These are phyloP conservation scores for Fusarium oxysporum DNA, from an alignment of 2,329 filamentous ascomycete genomes.

Conservation along the genomic window DNA sequence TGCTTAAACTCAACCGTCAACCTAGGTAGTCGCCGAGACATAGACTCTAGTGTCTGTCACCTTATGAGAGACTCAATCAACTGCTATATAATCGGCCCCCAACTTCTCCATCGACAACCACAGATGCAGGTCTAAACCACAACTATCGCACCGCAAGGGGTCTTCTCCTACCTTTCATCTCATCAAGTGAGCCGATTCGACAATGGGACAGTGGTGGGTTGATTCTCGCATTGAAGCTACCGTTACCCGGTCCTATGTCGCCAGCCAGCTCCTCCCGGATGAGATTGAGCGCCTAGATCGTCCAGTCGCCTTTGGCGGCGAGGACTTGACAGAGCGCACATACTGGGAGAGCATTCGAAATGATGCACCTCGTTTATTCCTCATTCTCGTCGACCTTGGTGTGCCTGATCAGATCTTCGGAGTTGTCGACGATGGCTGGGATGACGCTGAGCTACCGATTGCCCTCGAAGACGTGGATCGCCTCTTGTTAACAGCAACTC, in stretches of 20 bases:
- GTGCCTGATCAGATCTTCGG: constrained; percentile 80
- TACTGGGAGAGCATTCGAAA: constrained; percentile 83
- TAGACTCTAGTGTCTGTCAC: background rate
- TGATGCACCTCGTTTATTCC: constrained; percentile 76
- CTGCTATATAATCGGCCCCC: constrained; percentile 11
- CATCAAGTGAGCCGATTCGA: constrained; percentile 26
- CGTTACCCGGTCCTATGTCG: constrained; percentile 75
- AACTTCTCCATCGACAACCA: constrained; percentile 17
- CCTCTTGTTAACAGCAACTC: constrained; percentile 68
- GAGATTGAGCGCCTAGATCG: constrained; percentile 72
- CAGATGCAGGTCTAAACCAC: constrained; percentile 37
- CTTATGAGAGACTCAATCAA: constrained; percentile 16
- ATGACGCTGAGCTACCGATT: constrained; percentile 79
- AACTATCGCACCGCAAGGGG: constrained; percentile 28
- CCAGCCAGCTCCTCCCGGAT: constrained; percentile 70
- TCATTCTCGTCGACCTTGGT: constrained; percentile 76
- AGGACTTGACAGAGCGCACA: constrained; percentile 75
- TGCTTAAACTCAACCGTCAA: constrained; percentile 9
- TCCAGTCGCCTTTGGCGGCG: constrained; percentile 72
- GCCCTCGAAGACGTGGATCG: constrained; percentile 72
- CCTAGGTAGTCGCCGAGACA: constrained; percentile 4
- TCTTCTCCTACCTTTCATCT: constrained; percentile 16
- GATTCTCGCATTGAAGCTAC: constrained; percentile 75
- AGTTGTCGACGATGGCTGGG: constrained; percentile 80
- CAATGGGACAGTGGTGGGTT: constrained; percentile 74